Base-by-base conservation (phyloP, 2,329 filamentous ascomycete genomes). In the Fusarium transvaalense region DNA sequence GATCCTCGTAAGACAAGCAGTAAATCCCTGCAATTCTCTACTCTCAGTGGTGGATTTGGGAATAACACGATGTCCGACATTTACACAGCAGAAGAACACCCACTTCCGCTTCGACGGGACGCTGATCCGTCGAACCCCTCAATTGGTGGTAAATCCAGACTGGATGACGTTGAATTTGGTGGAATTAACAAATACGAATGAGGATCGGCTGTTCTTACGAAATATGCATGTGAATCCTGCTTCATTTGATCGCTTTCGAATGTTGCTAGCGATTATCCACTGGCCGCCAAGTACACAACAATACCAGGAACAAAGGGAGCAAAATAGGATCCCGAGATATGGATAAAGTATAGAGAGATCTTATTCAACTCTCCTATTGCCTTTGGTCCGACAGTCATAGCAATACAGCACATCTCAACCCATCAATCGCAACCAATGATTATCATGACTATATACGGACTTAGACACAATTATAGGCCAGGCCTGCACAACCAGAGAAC, bases 101-200 rank as follows among this genome's bases (percentile, higher is more conserved):
- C 48, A 42, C 35, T 47, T 52, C 61, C 54, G 70, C 71, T 63
- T 66, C 68, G 29, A 38, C 70, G 71, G 61, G 52, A 65, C 71
- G 71, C 39, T 53, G 38, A 62, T 60, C 71, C 71, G 70, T 47
- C 56, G 37, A 52, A 43, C 54, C 65, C 45, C 43, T 23, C 15
- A 38, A 48, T 52, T 62, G 37, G 38, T 27, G 13, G 34, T 35
- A 25, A 25, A 54, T 25, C 23, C 17, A 45, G 43, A 45, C 17
- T 29, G n/a, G 34, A 32, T 39, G 25, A 39, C 55, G 42, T 61
- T 34, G 57, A 31, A 54, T 27, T n/a, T 8, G 21, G n/a, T 51
- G 13, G 13, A 48, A 38, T 10, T 19, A 34, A 50, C 23, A 27
- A 10, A 19, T 17, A 39, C 23, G 35, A 37, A 29, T 12, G 21